Percentiles rank a stretch among this genome's conserved stretches.
Evolutionary conservation across 768 basidiomycete species (phyloP).

Genomic region (Kwoniella dendrophila): DNA sequence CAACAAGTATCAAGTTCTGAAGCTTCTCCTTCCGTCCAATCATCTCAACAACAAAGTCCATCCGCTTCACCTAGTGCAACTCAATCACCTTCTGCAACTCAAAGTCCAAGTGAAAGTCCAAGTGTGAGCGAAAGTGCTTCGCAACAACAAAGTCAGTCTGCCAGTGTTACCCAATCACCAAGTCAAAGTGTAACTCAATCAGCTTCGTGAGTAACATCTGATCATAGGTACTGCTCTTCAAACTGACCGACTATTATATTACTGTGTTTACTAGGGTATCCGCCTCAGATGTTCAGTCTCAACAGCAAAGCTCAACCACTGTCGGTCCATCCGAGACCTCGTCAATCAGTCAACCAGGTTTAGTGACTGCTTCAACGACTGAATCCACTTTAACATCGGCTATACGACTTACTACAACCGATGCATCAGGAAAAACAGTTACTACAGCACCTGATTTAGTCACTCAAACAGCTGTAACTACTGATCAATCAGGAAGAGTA

Average conservation of each 20-base stretch:
- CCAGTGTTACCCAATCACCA: slow-evolving; percentile 12
- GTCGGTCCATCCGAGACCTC: no score
- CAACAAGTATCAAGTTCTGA: no score
- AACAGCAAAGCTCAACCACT: no score
- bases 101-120: slow-evolving; percentile 16
- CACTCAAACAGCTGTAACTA: slow-evolving; percentile 43
- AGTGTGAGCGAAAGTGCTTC: slow-evolving; percentile 17
- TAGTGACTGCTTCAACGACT: slow-evolving; percentile 18
- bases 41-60: slow-evolving; percentile 14
- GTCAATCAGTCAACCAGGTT: neutral
- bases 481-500: slow-evolving; percentile 49
- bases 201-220: slow-evolving; percentile 17
- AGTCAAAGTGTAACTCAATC: slow-evolving; percentile 15
- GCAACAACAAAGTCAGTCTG: slow-evolving; percentile 12
- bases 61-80: slow-evolving; percentile 17
- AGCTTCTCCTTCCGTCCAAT: slow-evolving; percentile 8
- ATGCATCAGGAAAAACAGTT: slow-evolving; percentile 35
- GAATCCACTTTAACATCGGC: slow-evolving; percentile 40
- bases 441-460: slow-evolving; percentile 50
- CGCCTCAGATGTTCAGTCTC: no score
- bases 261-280: no score
- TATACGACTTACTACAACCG: slow-evolving; percentile 48
- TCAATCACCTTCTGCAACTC: slow-evolving; percentile 16
- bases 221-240: no score
- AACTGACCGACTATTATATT: no score